Evolutionary conservation across 305 asterid genomes (phyloP), one percentile per base, ranked within the genome.

Genomic region (Fraxinus sp.): DNA sequence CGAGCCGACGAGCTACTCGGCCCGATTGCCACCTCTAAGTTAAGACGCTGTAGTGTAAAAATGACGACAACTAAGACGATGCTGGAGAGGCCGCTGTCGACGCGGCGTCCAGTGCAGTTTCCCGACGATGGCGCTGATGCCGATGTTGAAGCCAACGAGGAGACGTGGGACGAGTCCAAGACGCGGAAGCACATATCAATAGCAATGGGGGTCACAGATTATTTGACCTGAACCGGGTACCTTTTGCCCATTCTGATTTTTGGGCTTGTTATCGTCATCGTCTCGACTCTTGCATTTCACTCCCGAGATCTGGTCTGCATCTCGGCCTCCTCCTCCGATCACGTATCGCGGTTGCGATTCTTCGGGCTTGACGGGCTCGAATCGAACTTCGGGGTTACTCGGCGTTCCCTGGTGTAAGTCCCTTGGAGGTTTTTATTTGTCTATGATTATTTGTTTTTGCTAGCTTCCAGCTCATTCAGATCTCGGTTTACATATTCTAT

Each of bases 381-480:
- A 73, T 90, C 99, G 35, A 97, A 96, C 86, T 96, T 94, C 81
- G 30, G 98, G 95, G 89, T 91, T 93, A 85, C 97, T 96, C 70
- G 98, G 99, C 43, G 97, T 96, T 85, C 98, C 98, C 87, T 96
- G 97, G 96, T 96, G 99, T 96, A 92, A 90, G 97, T 83, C 78
- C 0, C 33, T 52, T 20, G 62, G 41, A 37, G 20, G 16, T 26
- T 39, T 77, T 22, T 70, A 1, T 66, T 9, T 78, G 39, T 35
- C 7, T 86, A 79, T 85, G 79, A 80, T 81, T 36, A 77, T 28
- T 5, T 10, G 3, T 70, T 20, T 73, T 20, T 9, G 4, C 35
- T 70, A 16, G 71, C 39, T 24, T 70, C 62, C 9, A 30, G 79
- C 64, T 49, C 52, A 9, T 80, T 71, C 10, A 59, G 74, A 55